Conservation (phyloP, 2,329 filamentous ascomycete species). For the Fusarium hostae region DNA sequence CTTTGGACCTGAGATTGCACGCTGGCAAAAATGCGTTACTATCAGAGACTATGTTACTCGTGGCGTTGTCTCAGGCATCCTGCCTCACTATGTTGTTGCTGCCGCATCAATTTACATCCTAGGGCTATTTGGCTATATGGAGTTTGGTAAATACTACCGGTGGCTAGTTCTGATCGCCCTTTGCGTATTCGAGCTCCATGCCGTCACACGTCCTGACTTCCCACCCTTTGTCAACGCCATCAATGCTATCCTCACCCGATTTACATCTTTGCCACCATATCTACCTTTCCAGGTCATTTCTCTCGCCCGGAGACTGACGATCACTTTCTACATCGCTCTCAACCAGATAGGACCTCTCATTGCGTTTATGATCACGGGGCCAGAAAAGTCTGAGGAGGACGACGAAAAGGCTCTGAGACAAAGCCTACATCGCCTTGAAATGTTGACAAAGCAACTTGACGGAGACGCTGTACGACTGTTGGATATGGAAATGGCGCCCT, state of each 20-base stretch:
- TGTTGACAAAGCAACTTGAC: constrained; percentile 68
- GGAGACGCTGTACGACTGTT: constrained; percentile 76
- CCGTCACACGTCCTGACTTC: constrained; percentile 64
- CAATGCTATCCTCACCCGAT: constrained; percentile 56
- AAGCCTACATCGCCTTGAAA: constrained; percentile 75
- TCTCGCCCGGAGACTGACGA: constrained; percentile 77
- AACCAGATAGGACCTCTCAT: constrained; percentile 81
- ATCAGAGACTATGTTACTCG: constrained; percentile 77
- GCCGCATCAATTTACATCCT: constrained; percentile 69
- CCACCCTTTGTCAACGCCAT: constrained; percentile 58
- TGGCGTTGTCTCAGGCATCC: constrained; percentile 68
- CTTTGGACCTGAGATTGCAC: constrained; percentile 78
- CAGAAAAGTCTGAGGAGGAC: constrained; percentile 44
- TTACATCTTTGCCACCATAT: constrained; percentile 66
- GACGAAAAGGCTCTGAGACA: constrained; percentile 66
- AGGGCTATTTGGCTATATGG: constrained; percentile 73
- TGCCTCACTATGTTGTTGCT: constrained; percentile 70
- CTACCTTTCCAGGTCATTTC: constrained; percentile 87
- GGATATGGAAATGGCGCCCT: constrained; percentile 83
- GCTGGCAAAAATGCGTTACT: constrained; percentile 74
- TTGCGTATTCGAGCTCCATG: constrained; percentile 66
- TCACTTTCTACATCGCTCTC: constrained; percentile 86
- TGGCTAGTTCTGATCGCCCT: constrained; percentile 68
- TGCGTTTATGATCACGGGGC: constrained; percentile 48
- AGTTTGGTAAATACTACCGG: constrained; percentile 73